Evolutionary conservation across 2,329 filamentous ascomycete genomes (phyloP).

Genomic region (Penicillium sp.): DNA sequence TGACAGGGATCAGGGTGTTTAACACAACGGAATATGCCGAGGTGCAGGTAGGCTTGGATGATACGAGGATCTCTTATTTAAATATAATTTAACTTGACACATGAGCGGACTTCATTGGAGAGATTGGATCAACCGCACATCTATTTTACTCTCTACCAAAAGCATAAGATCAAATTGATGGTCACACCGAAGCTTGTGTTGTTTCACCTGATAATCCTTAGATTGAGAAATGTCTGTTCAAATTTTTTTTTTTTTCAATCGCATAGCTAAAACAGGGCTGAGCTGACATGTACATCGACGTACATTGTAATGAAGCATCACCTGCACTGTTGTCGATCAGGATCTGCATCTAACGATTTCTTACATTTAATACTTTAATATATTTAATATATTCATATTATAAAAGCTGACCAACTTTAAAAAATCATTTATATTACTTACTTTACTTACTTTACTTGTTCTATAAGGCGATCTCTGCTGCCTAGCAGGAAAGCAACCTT

Average conservation of each 20-base stretch:
- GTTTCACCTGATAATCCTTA: neutral
- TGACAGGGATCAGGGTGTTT: slow-evolving; percentile 6
- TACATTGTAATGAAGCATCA: slow-evolving; percentile 15
- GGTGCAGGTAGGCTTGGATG: slow-evolving; percentile 3
- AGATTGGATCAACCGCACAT: neutral
- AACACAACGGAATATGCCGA: slow-evolving; percentile 20
- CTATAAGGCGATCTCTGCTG: slow-evolving; percentile 11
- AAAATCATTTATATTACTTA: neutral
- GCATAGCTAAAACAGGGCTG: slow-evolving; percentile 11
- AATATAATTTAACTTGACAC: neutral
- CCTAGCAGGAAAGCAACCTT: slow-evolving; percentile 3
- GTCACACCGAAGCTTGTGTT: neutral
- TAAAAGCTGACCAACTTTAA: neutral
- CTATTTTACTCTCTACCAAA: neutral
- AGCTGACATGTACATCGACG: slow-evolving; percentile 17
- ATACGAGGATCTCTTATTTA: slow-evolving; percentile 4
- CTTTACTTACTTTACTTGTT: neutral
- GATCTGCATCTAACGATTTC: slow-evolving; percentile 7
- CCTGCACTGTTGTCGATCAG: slow-evolving; percentile 23
- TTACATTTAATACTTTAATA: neutral
- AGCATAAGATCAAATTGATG: neutral
- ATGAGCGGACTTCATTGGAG: neutral
- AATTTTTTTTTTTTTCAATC: too few species aligned
- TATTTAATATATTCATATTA: neutral
- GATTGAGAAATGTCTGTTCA: too few species aligned